phyloP scores from a whole-genome alignment of 495 filamentous ascomycete species.

The Parathielavia hyrcaniae region DNA sequence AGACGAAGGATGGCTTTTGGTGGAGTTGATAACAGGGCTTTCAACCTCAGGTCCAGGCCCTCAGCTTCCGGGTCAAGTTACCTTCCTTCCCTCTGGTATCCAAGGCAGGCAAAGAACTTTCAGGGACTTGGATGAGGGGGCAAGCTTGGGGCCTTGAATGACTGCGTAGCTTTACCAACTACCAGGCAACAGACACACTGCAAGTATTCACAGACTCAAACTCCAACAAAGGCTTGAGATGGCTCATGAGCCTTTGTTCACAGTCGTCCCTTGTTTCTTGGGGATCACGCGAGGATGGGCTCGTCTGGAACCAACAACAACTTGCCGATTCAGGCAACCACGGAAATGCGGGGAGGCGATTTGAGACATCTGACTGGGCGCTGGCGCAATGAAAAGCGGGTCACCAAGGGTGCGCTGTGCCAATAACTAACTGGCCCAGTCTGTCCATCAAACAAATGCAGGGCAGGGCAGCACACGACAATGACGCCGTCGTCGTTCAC shows the following conservation, averaged over 20 bases:
- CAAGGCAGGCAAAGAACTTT: too few relatives aligned
- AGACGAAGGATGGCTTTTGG: background rate
- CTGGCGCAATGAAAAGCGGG: background rate
- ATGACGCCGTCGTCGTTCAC: background rate
- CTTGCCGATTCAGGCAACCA: constrained; percentile 1
- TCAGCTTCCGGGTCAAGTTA: too few relatives aligned
- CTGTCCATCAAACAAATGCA: too few relatives aligned
- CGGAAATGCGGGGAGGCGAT: constrained; percentile 1
- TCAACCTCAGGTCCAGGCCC: too few relatives aligned
- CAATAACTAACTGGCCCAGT: background rate
- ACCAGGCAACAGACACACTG: too few relatives aligned
- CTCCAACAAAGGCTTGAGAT: background rate
- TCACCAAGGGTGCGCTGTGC: background rate
- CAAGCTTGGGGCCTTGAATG: too few relatives aligned
- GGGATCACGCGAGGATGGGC: background rate
- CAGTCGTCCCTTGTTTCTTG: background rate
- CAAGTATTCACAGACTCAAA: background rate
- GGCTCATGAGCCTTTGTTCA: background rate
- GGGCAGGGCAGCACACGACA: background rate
- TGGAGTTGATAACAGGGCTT: background rate
- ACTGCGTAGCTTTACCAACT: too few relatives aligned
- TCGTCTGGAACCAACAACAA: background rate
- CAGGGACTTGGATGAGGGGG: too few relatives aligned
- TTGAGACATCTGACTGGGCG: background rate
- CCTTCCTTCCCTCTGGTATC: too few relatives aligned